Evolutionary conservation across 2,329 filamentous ascomycete genomes (phyloP).

Genomic region (Elsinoe necatrix): DNA sequence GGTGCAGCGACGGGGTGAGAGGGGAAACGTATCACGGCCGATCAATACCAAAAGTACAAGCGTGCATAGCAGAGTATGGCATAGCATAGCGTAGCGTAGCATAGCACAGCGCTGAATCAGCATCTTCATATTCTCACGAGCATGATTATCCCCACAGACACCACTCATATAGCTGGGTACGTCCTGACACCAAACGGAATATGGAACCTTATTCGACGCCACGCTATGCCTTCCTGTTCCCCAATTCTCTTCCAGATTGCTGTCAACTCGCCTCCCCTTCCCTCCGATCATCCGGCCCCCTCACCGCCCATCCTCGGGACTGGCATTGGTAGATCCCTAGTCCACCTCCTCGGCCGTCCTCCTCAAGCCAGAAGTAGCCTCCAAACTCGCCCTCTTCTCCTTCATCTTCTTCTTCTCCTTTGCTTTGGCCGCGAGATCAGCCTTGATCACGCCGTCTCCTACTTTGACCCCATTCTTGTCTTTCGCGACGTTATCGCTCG

Average conservation of each 20-base stretch:
- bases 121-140: neutral
- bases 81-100: no score
- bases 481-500: constrained; percentile 31
- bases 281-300: neutral
- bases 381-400: neutral
- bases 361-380: neutral
- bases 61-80: neutral
- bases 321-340: neutral
- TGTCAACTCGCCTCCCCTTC: neutral
- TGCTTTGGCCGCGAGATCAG: neutral
- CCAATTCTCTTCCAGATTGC: neutral
- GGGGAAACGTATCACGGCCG: neutral
- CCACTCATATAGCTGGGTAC: neutral
- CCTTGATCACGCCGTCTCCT: constrained; percentile 5
- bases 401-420: constrained; percentile 12
- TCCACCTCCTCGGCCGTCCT: neutral
- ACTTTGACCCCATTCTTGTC: constrained; percentile 28
- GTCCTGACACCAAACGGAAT: neutral
- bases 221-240: neutral
- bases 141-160: neutral
- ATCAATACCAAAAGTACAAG: constrained; percentile 1
- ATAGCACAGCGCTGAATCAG: neutral
- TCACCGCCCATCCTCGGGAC: no score
- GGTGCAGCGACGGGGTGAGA: neutral
- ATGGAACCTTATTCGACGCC: neutral